These are phyloP conservation scores for Calonectria honghensis DNA, from an alignment of 2,329 filamentous ascomycete species.

Conservation along the genomic window DNA sequence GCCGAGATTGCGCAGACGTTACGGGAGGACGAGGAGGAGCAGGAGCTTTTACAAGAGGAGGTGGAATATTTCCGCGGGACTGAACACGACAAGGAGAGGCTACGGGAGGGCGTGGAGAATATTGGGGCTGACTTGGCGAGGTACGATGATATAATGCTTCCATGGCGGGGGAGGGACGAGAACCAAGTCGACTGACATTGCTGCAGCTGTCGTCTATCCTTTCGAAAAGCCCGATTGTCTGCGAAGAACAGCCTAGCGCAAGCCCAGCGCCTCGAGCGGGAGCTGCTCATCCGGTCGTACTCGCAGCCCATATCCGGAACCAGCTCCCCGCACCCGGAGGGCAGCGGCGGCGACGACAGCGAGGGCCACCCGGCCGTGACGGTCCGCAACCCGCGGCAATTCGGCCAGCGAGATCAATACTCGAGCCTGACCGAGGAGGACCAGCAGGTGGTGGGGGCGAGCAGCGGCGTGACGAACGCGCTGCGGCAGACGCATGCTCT, in stretches of 20 bases:
- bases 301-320: constrained; percentile 64
- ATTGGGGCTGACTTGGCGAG: constrained; percentile 82
- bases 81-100: constrained; percentile 76
- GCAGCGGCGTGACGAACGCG: constrained; percentile 88
- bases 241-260: constrained; percentile 85
- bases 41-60: constrained; percentile 87
- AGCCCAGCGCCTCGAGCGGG: constrained; percentile 85
- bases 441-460: constrained; percentile 83
- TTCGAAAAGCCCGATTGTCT: constrained; percentile 87
- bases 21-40: constrained; percentile 87
- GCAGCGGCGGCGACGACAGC: constrained; percentile 47
- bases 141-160: constrained; percentile 65
- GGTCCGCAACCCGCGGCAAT: constrained; percentile 50
- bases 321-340: constrained; percentile 53
- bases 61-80: constrained; percentile 78
- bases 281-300: constrained; percentile 82
- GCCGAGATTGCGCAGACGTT: constrained; percentile 87
- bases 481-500: constrained; percentile 90
- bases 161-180: background rate
- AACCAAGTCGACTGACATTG: constrained; percentile 31
- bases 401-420: constrained; percentile 60
- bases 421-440: constrained; percentile 76
- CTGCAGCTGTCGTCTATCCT: constrained; percentile 76
- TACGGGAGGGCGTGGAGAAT: constrained; percentile 80
- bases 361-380: constrained; percentile 47